These are phyloP conservation scores for Dactylellina drechsleri DNA, from an alignment of 2,329 filamentous ascomycete genomes.

Conservation along the genomic window DNA sequence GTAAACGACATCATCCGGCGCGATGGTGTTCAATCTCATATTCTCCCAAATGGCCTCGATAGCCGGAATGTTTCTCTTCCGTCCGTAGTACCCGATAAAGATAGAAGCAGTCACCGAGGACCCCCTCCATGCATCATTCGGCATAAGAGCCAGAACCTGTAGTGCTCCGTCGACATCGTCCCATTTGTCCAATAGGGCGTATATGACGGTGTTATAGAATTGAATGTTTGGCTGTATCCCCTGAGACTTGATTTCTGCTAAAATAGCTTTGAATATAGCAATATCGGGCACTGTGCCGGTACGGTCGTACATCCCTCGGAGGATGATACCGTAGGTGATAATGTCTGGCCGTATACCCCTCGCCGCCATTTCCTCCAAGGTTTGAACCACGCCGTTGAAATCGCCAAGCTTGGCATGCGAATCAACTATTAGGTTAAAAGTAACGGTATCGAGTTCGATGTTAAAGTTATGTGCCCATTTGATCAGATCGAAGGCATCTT, in stretches of 20 bases:
- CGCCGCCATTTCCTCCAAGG: conserved; percentile 21
- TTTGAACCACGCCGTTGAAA: conserved; percentile 12
- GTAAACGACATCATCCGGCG: conserved; percentile 47
- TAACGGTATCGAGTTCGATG: conserved; percentile 26
- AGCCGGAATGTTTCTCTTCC: conserved; percentile 12
- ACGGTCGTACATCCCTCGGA: conserved; percentile 36
- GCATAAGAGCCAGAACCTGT: conserved; percentile 44
- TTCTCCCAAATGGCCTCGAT: conserved; percentile 44
- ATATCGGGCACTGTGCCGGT: conserved; percentile 25
- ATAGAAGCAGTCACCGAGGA: conserved; percentile 38
- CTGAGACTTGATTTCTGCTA: conserved; percentile 29
- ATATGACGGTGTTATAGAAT: conserved; percentile 50
- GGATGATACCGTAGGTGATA: conserved; percentile 42
- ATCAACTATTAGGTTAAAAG: conserved; percentile 38
- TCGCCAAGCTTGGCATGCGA: conserved; percentile 29
- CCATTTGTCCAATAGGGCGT: conserved; percentile 31
- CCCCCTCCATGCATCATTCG: conserved; percentile 40
- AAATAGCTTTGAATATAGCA: conserved; percentile 7
- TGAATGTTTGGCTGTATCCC: conserved; percentile 38
- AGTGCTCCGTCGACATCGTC: conserved; percentile 36
- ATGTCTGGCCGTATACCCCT: conserved; percentile 28
- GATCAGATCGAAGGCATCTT: conserved; percentile 37
- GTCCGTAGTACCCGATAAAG: conserved; percentile 34
- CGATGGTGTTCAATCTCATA: conserved; percentile 41
- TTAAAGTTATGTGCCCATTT: conserved; percentile 27